Conservation (phyloP, 805 yeast genomes). For the Blastobotrys chiropterorum region DNA sequence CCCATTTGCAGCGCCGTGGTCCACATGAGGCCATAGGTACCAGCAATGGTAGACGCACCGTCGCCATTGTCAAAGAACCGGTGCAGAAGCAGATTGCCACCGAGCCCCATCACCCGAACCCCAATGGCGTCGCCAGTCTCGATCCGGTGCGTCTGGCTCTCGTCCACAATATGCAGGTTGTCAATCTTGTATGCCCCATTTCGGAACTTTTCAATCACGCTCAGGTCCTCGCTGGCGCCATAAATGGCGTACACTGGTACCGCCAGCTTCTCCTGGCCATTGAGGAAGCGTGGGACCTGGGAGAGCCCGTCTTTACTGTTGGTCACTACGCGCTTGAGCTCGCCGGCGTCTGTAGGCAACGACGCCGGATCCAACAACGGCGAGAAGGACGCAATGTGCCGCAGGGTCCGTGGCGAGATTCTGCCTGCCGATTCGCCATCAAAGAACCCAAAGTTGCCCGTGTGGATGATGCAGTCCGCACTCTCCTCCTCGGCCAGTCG, state of each 20-base stretch:
- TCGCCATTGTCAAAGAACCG: constrained; percentile 63
- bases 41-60: constrained; percentile 41
- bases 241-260: constrained; percentile 73
- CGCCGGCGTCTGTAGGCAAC: constrained; percentile 46
- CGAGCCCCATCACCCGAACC: constrained; percentile 59
- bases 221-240: constrained; percentile 71
- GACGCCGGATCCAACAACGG: constrained; percentile 47
- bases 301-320: constrained; percentile 39
- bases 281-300: constrained; percentile 45
- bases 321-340: constrained; percentile 40
- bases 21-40: constrained; percentile 69
- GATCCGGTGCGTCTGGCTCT: constrained; percentile 41
- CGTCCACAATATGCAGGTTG: constrained; percentile 59
- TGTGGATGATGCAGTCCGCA: constrained; percentile 55
- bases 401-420: constrained; percentile 46
- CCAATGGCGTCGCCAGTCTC: constrained; percentile 41
- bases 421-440: constrained; percentile 48
- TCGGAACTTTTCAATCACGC: constrained; percentile 57
- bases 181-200: constrained; percentile 46
- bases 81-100: constrained; percentile 64
- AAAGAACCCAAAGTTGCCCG: constrained; percentile 78
- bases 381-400: constrained; percentile 63
- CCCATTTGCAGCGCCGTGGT: constrained; percentile 66
- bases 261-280: constrained; percentile 37
- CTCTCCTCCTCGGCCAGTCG: constrained; percentile 39